Base-by-base conservation (phyloP, 306 rosid genomes). In the Hylodesmum podocarpum region DNA sequence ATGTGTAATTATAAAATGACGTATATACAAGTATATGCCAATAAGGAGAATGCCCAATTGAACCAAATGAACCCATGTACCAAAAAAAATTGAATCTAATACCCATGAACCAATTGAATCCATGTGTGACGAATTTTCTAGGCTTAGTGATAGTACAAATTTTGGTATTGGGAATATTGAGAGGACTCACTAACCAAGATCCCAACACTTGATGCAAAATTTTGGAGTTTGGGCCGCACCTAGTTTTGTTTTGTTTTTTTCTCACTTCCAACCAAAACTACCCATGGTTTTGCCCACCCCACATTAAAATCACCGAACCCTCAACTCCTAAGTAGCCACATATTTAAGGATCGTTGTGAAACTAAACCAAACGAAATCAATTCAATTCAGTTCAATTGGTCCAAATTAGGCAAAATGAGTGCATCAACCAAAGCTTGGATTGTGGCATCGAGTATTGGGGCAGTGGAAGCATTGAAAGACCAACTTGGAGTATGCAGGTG, bases 381-480 rank as follows among this genome's bases (percentile, higher is more conserved):
- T n/a, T n/a, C n/a, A n/a, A n/a, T n/a, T n/a, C n/a, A n/a, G n/a
- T n/a, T n/a, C 51, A 49, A 33, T 24, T 55, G 21, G 13, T 39
- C 3, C 12, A 24, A 59, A 29, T 70, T 21, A 40, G 19, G 19
- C 1, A 55, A 1, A 0, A 87, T 78, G 90, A 88, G 86, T 37
- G 72, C 81, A 70, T 49, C 83, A 15, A 41, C 71, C 16, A 85
- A 79, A 68, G 87, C 78, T 4, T 90, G 94, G 97, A n/a, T 87
- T 7, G 96, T 87, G 79, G 96, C 92, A 44, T 80, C 89, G 0
- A 92, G 90, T 71, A 89, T 93, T 7, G 97, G 91, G 29, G 88
- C 89, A 1, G 97, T 93, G 14, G 97, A 90, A 70, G 92, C 94
- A 1, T 46, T 89, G 57, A 93, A 92, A 62, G 97, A 90, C 34